Evolutionary conservation across 208 protist genomes (phyloP), one percentile per base, ranked within the genome.

Genomic region (Acanthamoeba royreba): DNA sequence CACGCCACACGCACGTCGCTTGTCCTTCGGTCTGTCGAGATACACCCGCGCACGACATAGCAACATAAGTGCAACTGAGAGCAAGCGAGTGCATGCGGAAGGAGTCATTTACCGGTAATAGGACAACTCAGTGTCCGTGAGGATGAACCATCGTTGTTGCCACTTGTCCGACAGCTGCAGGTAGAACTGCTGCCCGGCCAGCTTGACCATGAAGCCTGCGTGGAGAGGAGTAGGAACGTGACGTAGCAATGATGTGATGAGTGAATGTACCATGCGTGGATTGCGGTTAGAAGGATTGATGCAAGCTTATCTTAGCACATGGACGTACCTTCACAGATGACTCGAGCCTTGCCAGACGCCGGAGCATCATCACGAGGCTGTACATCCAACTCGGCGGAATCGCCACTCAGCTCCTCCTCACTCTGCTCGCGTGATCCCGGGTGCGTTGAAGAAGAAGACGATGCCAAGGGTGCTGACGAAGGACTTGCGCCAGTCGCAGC

Each of bases 91-190:
- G 33, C 5, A 55, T 55, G 19, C 9, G 13, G 49, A 55, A 25
- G 9, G 11, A 38, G 7, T 28, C n/a, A 33, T 28, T 28, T 77
- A 77, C 43, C n/a, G 33, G 47, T 33, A 87, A 45, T 87, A 87
- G 19, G 77, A 47, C 28, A 87, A 33, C 3, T 47, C 13, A 9
- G 77, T 53, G 11, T 52, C 46, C 7, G 77, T 87, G n/a, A 87
- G 77, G 28, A 87, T 25, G 47, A 87, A 87, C 77, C 77, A 87
- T n/a, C 77, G 43, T 8, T 8, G 43, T 45, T 87, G 77, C 77
- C 77, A 87, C 31, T 87, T 87, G 77, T 87, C 77, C 8, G 77
- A 87, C 40, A 87, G 43, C 47, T 87, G 77, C 9, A 77, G 8
- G 40, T 61, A 87, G 28, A 33, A 58, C 77, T 87, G 77, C 46